Base-by-base conservation (phyloP, 176 grass and related monocot species). In the Urochloa ruziziensis region DNA sequence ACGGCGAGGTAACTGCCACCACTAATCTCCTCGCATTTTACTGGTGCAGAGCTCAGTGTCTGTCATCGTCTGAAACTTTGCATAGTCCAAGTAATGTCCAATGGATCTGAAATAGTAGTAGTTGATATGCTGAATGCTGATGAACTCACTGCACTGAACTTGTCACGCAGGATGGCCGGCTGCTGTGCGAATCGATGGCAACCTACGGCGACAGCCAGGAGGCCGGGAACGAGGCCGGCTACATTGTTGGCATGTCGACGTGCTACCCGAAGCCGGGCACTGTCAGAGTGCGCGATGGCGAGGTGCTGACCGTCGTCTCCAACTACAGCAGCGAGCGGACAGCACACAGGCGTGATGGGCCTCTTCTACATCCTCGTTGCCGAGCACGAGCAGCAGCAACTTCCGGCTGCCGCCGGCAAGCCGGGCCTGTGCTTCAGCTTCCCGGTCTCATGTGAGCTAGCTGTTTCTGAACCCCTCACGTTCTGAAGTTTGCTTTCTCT, bases 311-410 rank as follows among this genome's bases (percentile, higher is more conserved):
- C 19, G 24, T 95, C 1, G 80, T 93, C 29, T 98, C 96, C 71
- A 95, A 93, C 58, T 98, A 98, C 84, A 98, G 89, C 77, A 94
- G 83, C 68, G 80, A 52, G 46, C 86, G 83, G 19, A n/a, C 57
- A 63, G 73, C 96, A 98, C 60, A 87, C 87, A 10, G 93, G 93
- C 42, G 91, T 95, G 10, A 98, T 98, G 96, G 74, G 87, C 32
- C 93, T 98, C 59, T 90, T 92, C 93, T 98, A 98, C 83, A 90
- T 98, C 80, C 82, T 95, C 49, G 93, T 95, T 2, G 92, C 93
- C 24, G 95, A 94, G 42, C 84, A 42, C 6, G 73, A 54, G 44
- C 53, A 73, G 70, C 47, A n/a, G 48, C 19, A 30, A 8, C 62
- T 29, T 10, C 21, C 42, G 18, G 70, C 39, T 23, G 51, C 59